Percentiles rank a stretch among this genome's conserved stretches.
Conservation (phyloP, 1,139 yeast genomes). For the Magnusiomyces sp. region DNA sequence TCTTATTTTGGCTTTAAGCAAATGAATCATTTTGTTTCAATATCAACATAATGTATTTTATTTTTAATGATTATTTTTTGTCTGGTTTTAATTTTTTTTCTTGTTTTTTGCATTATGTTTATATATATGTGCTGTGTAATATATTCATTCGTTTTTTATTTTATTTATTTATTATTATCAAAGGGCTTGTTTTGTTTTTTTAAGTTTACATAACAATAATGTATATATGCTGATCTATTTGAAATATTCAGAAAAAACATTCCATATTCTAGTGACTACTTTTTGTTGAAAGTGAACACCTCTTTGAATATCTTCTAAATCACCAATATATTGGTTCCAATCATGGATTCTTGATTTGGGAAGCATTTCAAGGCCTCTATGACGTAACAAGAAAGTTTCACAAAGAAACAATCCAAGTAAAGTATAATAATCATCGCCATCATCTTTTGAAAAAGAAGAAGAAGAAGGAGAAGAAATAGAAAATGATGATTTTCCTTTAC, state of each 20-base stretch:
- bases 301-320: conserved; percentile 8
- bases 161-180: too few species aligned
- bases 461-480: neutral
- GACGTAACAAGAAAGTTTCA: conserved; percentile 15
- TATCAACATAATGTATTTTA: too few species aligned
- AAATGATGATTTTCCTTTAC: too few species aligned
- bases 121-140: too few species aligned
- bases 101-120: too few species aligned
- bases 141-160: neutral
- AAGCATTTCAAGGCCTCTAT: conserved; percentile 11
- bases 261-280: conserved; percentile 9
- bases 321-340: conserved; percentile 12
- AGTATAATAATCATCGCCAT: conserved; percentile 38
- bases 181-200: neutral
- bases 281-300: conserved; percentile 6
- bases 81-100: too few species aligned
- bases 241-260: conserved; percentile 7
- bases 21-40: too few species aligned
- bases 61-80: too few species aligned
- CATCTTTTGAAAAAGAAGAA: neutral
- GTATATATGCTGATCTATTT: neutral
- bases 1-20: too few species aligned
- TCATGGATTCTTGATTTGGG: conserved; percentile 9
- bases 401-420: conserved; percentile 24
- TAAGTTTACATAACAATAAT: neutral